A percentile compares a stretch with the other conserved stretches of the same genome.
Conservation (phyloP, 164 flowering plant species). For the Piper betle region DNA sequence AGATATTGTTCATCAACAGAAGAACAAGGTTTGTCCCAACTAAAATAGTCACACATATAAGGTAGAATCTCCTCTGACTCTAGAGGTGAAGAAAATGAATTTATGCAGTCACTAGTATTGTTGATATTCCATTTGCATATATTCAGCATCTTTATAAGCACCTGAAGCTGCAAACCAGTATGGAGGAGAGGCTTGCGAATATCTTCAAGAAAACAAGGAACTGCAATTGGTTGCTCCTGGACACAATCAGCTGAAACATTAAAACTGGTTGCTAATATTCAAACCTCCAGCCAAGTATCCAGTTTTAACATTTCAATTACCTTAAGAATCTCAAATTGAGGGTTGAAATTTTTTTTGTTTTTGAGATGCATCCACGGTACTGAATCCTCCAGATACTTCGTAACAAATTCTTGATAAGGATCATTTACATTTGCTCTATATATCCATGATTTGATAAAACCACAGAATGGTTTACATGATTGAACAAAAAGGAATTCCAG, state of each 20-base stretch:
- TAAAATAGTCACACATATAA: slow-evolving; percentile 33
- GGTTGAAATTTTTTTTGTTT: background rate
- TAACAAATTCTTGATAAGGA: slow-evolving; percentile 74
- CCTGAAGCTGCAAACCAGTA: slow-evolving; percentile 95
- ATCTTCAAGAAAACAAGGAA: slow-evolving; percentile 72
- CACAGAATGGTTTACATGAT: slow-evolving; percentile 72
- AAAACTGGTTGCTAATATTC: slow-evolving; percentile 1
- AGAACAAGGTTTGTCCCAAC: slow-evolving; percentile 20
- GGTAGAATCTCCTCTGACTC: slow-evolving; percentile 47
- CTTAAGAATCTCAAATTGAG: background rate
- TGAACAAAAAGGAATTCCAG: slow-evolving; percentile 67
- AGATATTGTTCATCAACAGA: slow-evolving; percentile 15
- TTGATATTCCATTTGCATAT: slow-evolving; percentile 26
- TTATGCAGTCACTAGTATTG: slow-evolving; percentile 14
- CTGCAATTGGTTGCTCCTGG: slow-evolving; percentile 49
- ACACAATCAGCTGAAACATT: slow-evolving; percentile 7
- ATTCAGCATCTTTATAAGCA: slow-evolving; percentile 57
- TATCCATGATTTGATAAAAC: slow-evolving; percentile 82
- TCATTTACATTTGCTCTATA: slow-evolving; percentile 65
- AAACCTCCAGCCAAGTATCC: background rate
- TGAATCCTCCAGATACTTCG: slow-evolving; percentile 27
- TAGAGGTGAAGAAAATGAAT: background rate
- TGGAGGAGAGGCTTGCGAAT: slow-evolving; percentile 51
- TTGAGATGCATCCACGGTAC: slow-evolving; percentile 8
- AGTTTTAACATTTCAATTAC: background rate